Conservation (phyloP, 2,329 filamentous ascomycete species). For the Paracorniculantispora psalliotae region DNA sequence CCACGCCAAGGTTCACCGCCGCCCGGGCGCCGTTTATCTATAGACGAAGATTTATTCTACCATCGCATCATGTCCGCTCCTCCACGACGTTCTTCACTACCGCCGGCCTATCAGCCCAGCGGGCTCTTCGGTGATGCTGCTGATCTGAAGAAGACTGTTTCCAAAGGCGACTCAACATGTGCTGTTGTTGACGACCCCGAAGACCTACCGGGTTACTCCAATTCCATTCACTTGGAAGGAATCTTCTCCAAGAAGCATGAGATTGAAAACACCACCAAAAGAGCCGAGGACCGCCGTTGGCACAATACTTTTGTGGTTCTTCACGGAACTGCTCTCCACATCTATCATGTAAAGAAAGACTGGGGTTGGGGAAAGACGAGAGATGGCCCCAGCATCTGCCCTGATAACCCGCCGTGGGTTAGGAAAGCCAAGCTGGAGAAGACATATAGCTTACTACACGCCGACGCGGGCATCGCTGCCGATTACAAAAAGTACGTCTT, state of each 20-base stretch:
- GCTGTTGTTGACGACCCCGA: slow-evolving; percentile 34
- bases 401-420: slow-evolving; percentile 47
- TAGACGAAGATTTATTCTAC: slow-evolving; percentile 52
- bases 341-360: slow-evolving; percentile 59
- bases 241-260: slow-evolving; percentile 62
- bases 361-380: slow-evolving; percentile 44
- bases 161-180: neutral
- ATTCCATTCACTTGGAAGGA: slow-evolving; percentile 49
- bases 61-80: slow-evolving; percentile 45
- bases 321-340: slow-evolving; percentile 61
- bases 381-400: slow-evolving; percentile 44
- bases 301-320: slow-evolving; percentile 57
- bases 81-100: slow-evolving; percentile 40
- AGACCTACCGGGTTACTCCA: slow-evolving; percentile 51
- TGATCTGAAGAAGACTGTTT: neutral
- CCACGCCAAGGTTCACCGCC: slow-evolving; percentile 25
- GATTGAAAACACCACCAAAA: slow-evolving; percentile 58
- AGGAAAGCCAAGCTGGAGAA: slow-evolving; percentile 53
- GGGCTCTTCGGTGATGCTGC: neutral
- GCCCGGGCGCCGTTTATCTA: slow-evolving; percentile 44
- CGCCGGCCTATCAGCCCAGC: slow-evolving; percentile 40
- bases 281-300: slow-evolving; percentile 60
- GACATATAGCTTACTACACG: slow-evolving; percentile 69
- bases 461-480: slow-evolving; percentile 68
- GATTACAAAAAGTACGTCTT: slow-evolving; percentile 62